Conservation (phyloP, 345 rosid genomes). For the Conringia planisiliqua region DNA sequence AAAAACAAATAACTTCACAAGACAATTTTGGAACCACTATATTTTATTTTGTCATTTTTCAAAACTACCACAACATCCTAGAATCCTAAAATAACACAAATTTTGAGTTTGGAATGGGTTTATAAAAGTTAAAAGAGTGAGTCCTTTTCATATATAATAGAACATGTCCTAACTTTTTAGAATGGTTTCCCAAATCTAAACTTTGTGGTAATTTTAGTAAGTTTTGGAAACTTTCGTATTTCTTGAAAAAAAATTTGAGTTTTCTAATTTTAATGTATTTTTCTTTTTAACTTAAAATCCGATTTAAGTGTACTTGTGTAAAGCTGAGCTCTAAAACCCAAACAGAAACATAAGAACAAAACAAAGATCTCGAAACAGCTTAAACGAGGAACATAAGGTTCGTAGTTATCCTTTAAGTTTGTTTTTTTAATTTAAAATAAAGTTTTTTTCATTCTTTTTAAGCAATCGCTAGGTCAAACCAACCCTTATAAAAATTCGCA, state of each 20-base stretch:
- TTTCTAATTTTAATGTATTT: not conserved
- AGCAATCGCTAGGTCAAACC: conserved; percentile 29
- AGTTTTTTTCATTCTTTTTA: not conserved
- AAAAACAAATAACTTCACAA: too few species aligned
- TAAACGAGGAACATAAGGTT: conserved; percentile 27
- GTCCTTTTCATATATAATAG: not conserved
- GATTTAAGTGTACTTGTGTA: conserved; percentile 15
- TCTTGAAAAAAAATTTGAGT: not conserved
- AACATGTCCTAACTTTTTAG: not conserved
- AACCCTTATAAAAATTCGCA: conserved; percentile 7
- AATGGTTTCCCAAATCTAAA: not conserved
- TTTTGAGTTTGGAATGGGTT: not conserved
- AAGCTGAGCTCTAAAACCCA: conserved; percentile 4
- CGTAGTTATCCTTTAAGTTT: conserved; percentile 8
- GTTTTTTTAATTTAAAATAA: not conserved
- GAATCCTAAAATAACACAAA: not conserved
- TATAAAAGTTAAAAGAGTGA: not conserved
- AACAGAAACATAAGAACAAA: conserved; percentile 14
- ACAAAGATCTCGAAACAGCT: conserved; percentile 13
- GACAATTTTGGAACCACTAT: too few species aligned
- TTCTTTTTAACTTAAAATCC: not conserved
- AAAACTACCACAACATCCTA: not conserved
- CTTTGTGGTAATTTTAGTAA: not conserved
- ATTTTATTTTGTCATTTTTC: not conserved
- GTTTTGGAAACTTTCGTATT: not conserved